Evolutionary conservation across 805 yeast genomes (phyloP).

Genomic region (Hanseniaspora jakobsenii): DNA sequence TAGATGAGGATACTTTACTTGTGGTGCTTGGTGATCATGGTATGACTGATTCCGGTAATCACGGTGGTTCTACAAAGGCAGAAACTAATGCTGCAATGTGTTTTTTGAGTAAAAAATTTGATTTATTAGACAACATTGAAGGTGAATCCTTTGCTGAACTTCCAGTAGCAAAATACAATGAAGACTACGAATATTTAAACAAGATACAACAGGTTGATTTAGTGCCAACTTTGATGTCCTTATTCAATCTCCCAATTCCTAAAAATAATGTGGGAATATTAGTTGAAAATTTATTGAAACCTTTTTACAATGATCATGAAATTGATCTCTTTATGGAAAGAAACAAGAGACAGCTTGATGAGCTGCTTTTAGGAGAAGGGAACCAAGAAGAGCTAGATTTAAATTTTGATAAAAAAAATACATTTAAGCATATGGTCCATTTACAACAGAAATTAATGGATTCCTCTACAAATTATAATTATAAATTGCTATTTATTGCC

Average conservation of each 20-base stretch:
- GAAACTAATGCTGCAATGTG: slow-evolving; percentile 82
- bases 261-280: slow-evolving; percentile 74
- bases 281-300: slow-evolving; percentile 42
- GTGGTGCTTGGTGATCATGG: slow-evolving; percentile 90
- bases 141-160: slow-evolving; percentile 19
- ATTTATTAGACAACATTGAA: slow-evolving; percentile 20
- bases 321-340: slow-evolving; percentile 28
- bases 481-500: slow-evolving; percentile 33
- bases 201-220: slow-evolving; percentile 77
- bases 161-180: slow-evolving; percentile 25
- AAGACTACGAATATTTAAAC: slow-evolving; percentile 42
- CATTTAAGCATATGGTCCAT: slow-evolving; percentile 27
- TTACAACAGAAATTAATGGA: slow-evolving; percentile 43
- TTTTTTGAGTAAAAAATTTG: slow-evolving; percentile 53
- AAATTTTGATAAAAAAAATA: too few relatives aligned
- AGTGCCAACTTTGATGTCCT: slow-evolving; percentile 75
- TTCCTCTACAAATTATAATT: slow-evolving; percentile 63
- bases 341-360: slow-evolving; percentile 46
- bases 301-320: slow-evolving; percentile 35
- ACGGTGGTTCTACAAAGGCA: slow-evolving; percentile 88
- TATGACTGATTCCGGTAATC: slow-evolving; percentile 90
- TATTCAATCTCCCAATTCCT: slow-evolving; percentile 82
- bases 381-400: too few relatives aligned
- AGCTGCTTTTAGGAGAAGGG: too few relatives aligned
- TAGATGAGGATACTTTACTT: slow-evolving; percentile 45